These are phyloP conservation scores for Penicillium sp. DNA, from an alignment of 2,329 filamentous ascomycete genomes.

Conservation along the genomic window DNA sequence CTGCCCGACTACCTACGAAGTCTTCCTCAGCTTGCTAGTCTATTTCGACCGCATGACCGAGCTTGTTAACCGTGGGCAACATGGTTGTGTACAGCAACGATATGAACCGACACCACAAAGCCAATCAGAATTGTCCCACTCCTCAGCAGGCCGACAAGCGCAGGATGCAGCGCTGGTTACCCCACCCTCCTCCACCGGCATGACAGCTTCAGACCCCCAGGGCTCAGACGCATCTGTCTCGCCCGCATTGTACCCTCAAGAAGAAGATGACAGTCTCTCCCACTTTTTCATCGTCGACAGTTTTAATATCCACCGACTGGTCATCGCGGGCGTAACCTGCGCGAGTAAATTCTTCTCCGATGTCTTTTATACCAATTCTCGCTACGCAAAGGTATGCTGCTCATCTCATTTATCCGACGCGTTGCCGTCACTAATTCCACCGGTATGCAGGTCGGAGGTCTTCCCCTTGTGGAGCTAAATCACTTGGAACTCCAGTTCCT, in stretches of 20 bases:
- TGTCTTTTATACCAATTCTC: conserved; percentile 97
- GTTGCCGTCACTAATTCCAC: not conserved
- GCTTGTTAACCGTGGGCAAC: conserved; percentile 76
- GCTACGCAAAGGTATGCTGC: conserved; percentile 89
- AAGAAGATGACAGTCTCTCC: conserved; percentile 52
- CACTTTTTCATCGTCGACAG: conserved; percentile 94
- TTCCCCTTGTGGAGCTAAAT: conserved; percentile 88
- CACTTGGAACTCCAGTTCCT: conserved; percentile 95
- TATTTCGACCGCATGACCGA: conserved; percentile 99
- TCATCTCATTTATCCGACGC: not conserved
- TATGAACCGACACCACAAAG: conserved; percentile 20
- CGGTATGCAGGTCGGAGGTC: conserved; percentile 71
- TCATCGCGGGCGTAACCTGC: conserved; percentile 95
- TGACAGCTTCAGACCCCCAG: conserved; percentile 34
- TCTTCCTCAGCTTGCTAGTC: conserved; percentile 88
- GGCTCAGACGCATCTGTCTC: conserved; percentile 31
- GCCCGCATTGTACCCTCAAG: conserved; percentile 34
- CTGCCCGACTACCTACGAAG: conserved; percentile 96
- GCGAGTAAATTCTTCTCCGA: conserved; percentile 99
- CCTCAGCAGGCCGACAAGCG: conserved; percentile 16
- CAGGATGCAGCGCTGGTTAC: conserved; percentile 33
- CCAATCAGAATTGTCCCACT: conserved; percentile 17
- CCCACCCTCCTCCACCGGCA: conserved; percentile 34
- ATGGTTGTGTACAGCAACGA: conserved; percentile 53
- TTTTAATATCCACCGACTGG: conserved; percentile 95